Conservation (phyloP, 805 yeast genomes). For the Kurtzmaniella fragi region DNA sequence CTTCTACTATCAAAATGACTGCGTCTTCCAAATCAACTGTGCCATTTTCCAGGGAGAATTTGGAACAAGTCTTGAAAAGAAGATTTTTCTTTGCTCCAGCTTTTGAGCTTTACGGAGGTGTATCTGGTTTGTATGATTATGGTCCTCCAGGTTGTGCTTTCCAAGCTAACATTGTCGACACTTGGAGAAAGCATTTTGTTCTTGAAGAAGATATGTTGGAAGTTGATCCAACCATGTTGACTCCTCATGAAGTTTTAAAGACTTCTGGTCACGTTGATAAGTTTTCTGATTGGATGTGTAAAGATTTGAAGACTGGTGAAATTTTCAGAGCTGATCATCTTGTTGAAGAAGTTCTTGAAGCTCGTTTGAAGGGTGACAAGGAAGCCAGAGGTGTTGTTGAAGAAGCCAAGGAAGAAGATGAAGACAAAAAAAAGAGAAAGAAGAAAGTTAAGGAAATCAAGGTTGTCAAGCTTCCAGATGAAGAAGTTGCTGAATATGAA, state of each 20-base stretch:
- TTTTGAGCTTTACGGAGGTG: constrained; percentile 97
- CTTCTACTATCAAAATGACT: no score
- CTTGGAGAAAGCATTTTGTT: constrained; percentile 96
- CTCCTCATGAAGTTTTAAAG: constrained; percentile 96
- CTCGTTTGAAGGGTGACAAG: constrained; percentile 94
- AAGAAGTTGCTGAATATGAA: constrained; percentile 75
- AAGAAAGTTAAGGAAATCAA: constrained; percentile 91
- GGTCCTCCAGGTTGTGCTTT: constrained; percentile 99
- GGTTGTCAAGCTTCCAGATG: constrained; percentile 81
- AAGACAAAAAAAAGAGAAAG: constrained; percentile 65
- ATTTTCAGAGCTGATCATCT: constrained; percentile 98
- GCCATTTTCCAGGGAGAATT: constrained; percentile 74
- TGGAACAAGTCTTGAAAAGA: constrained; percentile 89
- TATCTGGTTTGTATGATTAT: constrained; percentile 93
- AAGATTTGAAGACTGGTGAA: constrained; percentile 93
- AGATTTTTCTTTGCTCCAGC: constrained; percentile 98
- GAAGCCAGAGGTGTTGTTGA: constrained; percentile 83
- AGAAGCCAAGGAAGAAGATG: constrained; percentile 52
- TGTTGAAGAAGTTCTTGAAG: constrained; percentile 95
- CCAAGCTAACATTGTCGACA: constrained; percentile 91
- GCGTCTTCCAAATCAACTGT: constrained; percentile 20
- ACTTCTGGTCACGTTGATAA: constrained; percentile 99
- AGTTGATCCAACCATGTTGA: constrained; percentile 96
- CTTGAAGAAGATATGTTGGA: constrained; percentile 98
- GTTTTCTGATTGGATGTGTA: constrained; percentile 99